These are phyloP conservation scores for Metschnikowia gelsemii DNA, from an alignment of 805 yeast species.

Conservation along the genomic window DNA sequence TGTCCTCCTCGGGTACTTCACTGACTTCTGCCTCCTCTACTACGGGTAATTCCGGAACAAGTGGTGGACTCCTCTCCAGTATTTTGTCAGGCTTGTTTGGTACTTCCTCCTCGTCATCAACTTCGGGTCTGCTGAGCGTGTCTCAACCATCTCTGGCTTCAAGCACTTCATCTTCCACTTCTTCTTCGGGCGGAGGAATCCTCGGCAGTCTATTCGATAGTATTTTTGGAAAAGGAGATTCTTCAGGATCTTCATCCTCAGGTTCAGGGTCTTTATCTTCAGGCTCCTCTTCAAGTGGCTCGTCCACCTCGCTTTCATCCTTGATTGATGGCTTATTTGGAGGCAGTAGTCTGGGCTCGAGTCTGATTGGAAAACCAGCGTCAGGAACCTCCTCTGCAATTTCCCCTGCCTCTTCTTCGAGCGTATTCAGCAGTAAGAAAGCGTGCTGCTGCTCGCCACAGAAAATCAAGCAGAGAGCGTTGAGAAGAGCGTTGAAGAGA, in stretches of 20 bases:
- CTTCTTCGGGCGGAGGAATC: conserved; percentile 1
- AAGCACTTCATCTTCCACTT: neutral
- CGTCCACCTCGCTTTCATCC: conserved; percentile 8
- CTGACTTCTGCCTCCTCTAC: too few species aligned
- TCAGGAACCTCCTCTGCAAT: conserved; percentile 7
- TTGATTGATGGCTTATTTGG: conserved; percentile 15
- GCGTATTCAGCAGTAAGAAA: conserved; percentile 12
- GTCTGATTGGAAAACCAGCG: conserved; percentile 11
- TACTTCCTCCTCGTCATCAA: neutral
- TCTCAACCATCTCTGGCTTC: neutral
- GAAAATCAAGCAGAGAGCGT: conserved; percentile 20
- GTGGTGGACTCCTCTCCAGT: too few species aligned
- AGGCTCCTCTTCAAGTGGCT: conserved; percentile 5
- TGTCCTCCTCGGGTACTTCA: neutral
- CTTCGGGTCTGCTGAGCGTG: neutral
- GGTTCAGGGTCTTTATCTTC: conserved; percentile 1
- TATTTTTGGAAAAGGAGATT: conserved; percentile 5
- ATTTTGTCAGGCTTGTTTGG: too few species aligned
- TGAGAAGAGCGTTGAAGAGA: conserved; percentile 27
- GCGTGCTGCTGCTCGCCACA: conserved; percentile 28
- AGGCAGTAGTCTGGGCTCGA: conserved; percentile 6
- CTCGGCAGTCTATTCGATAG: conserved; percentile 3
- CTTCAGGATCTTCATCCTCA: neutral
- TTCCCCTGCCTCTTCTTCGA: conserved; percentile 8
- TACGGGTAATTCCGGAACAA: too few species aligned